Evolutionary conservation across 2,329 filamentous ascomycete species (phyloP).

Genomic region (Coniochaeta ligniaria): DNA sequence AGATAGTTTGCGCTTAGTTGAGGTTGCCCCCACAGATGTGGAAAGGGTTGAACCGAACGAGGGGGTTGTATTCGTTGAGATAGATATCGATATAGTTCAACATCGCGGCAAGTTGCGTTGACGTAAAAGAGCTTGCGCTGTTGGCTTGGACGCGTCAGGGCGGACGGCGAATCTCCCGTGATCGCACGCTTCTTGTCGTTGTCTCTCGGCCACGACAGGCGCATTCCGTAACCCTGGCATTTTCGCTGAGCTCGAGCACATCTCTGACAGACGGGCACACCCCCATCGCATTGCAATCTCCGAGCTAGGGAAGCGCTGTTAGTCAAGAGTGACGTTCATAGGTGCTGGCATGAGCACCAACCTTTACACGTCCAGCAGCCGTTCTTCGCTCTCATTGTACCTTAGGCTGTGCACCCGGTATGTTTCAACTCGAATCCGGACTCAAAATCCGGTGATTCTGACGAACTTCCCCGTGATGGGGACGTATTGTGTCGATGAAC

Average conservation of each 20-base stretch:
- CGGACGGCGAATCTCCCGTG: background rate
- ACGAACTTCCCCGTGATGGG: background rate
- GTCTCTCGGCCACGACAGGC: constrained; percentile 21
- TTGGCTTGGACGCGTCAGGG: background rate
- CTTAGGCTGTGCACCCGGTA: background rate
- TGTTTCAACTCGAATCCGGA: too few relatives aligned
- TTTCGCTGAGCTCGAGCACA: constrained; percentile 12
- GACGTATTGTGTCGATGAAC: background rate
- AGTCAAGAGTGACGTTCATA: background rate
- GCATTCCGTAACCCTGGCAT: constrained; percentile 17
- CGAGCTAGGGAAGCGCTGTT: constrained; percentile 9
- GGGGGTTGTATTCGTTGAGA: background rate
- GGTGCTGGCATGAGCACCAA: constrained; percentile 3
- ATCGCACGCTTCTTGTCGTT: constrained; percentile 16
- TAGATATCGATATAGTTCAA: constrained; percentile 11
- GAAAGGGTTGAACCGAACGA: background rate
- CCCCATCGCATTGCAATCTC: constrained; percentile 15
- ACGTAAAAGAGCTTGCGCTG: constrained; percentile 9
- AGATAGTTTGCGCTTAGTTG: background rate
- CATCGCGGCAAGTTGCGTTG: constrained; percentile 15
- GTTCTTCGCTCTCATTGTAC: constrained; percentile 9
- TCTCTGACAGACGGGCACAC: constrained; percentile 12
- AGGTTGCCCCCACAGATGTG: background rate
- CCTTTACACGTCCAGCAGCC: constrained; percentile 18
- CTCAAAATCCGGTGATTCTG: too few relatives aligned